These are phyloP conservation scores for Rhizoctonia solani DNA, from an alignment of 1,284 basidiomycete species.

Conservation along the genomic window DNA sequence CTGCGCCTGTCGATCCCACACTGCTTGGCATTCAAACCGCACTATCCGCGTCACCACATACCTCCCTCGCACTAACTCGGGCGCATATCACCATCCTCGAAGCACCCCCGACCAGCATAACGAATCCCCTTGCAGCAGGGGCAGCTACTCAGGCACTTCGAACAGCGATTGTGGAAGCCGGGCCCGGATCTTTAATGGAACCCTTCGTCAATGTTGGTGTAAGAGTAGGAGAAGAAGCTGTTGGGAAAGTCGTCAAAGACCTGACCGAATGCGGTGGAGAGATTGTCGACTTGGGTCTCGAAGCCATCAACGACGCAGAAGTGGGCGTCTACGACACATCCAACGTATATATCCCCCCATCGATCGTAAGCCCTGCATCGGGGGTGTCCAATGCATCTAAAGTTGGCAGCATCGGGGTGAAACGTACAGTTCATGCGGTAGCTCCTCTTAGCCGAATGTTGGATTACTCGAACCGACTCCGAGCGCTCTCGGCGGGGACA, in stretches of 20 bases:
- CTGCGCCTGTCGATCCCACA: conserved; percentile 50
- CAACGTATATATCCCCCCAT: conserved; percentile 72
- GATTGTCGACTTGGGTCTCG: conserved; percentile 63
- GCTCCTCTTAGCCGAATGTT: conserved; percentile 80
- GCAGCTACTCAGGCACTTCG: conserved; percentile 68
- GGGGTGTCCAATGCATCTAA: conserved; percentile 44
- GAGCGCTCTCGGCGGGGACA: conserved; percentile 80
- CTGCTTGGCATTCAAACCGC: conserved; percentile 68
- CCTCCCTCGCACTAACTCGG: conserved; percentile 66
- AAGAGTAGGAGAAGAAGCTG: conserved; percentile 62
- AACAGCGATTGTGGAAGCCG: conserved; percentile 59
- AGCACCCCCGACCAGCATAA: conserved; percentile 46
- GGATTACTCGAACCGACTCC: conserved; percentile 75
- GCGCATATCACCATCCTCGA: conserved; percentile 59
- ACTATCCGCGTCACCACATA: conserved; percentile 75
- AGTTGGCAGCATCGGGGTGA: conserved; percentile 46
- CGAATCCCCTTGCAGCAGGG: conserved; percentile 54
- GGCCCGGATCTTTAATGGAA: conserved; percentile 72
- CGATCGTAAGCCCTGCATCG: conserved; percentile 69
- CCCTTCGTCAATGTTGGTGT: conserved; percentile 71
- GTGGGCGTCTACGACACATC: conserved; percentile 56
- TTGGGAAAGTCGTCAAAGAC: conserved; percentile 77
- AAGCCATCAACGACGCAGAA: conserved; percentile 52
- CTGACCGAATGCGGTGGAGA: conserved; percentile 76
- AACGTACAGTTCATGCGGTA: conserved; percentile 65